Percentiles rank a stretch among this genome's conserved stretches.
These are phyloP conservation scores for Penicillium tannophilum DNA, from an alignment of 495 filamentous ascomycete genomes.

Conservation along the genomic window DNA sequence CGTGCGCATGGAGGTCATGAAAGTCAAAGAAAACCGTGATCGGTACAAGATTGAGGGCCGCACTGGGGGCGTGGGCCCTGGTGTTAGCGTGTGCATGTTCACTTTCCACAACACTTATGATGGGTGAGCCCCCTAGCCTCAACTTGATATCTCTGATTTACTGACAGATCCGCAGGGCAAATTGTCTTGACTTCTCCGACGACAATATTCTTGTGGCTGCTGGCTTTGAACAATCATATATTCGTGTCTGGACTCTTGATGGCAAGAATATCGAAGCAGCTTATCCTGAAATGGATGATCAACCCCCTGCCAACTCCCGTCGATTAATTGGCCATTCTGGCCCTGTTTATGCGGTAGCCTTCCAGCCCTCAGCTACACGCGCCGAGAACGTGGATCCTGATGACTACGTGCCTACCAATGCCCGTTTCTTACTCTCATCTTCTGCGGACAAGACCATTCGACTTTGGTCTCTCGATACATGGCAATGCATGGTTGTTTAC, in stretches of 20 bases:
- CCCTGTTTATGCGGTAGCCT: conserved; percentile 85
- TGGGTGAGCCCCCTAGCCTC: conserved; percentile 57
- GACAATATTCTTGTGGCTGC: conserved; percentile 82
- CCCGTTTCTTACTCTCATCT: conserved; percentile 78
- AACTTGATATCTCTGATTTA: not conserved
- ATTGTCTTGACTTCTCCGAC: conserved; percentile 89
- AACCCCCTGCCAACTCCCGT: conserved; percentile 62
- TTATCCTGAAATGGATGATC: conserved; percentile 43
- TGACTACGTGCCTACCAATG: conserved; percentile 57
- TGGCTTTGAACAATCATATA: conserved; percentile 90
- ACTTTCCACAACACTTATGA: conserved; percentile 96
- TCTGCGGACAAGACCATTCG: conserved; percentile 86
- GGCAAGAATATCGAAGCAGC: conserved; percentile 63
- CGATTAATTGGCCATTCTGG: conserved; percentile 91
- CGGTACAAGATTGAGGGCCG: conserved; percentile 79
- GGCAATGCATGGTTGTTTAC: conserved; percentile 88
- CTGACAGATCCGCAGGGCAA: conserved; percentile 61
- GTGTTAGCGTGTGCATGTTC: conserved; percentile 88
- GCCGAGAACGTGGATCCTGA: conserved; percentile 48
- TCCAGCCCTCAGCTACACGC: conserved; percentile 73
- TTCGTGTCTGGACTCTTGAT: conserved; percentile 88
- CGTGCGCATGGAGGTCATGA: conserved; percentile 89
- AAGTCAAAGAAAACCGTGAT: conserved; percentile 91
- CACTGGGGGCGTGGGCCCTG: conserved; percentile 77
- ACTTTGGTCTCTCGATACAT: conserved; percentile 89